These are phyloP conservation scores for Pyricularia pennisetigena DNA, from an alignment of 2,329 filamentous ascomycete species.

Conservation along the genomic window DNA sequence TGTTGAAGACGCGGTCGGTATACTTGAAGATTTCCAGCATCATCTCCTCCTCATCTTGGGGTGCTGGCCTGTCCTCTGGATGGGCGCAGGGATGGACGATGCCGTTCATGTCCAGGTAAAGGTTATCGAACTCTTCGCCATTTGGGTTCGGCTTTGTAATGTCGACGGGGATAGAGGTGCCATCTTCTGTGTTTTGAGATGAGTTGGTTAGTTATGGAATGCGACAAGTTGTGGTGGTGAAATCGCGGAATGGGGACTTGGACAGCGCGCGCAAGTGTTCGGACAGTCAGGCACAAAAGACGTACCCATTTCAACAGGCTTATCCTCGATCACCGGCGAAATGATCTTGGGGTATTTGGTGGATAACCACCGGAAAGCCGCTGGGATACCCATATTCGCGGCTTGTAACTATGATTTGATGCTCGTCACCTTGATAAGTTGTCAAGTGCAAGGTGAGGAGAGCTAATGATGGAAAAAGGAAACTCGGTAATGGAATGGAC, in stretches of 20 bases:
- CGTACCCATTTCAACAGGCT: conserved; percentile 55
- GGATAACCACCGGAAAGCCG: conserved; percentile 92
- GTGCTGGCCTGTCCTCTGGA: conserved; percentile 84
- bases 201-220: not conserved
- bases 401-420: not conserved
- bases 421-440: not conserved
- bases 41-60: conserved; percentile 96
- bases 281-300: not conserved
- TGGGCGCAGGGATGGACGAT: conserved; percentile 99
- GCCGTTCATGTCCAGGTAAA: conserved; percentile 99
- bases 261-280: not conserved
- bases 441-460: not conserved
- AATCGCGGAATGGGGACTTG: not conserved
- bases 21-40: conserved; percentile 98
- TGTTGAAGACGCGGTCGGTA: conserved; percentile 97
- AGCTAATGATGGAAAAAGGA: not conserved
- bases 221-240: not conserved
- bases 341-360: conserved; percentile 98
- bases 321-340: conserved; percentile 79
- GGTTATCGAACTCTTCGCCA: conserved; percentile 93
- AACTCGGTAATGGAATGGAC: not conserved
- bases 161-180: conserved; percentile 75
- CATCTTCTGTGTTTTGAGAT: conserved; percentile 44
- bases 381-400: conserved; percentile 76
- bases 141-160: conserved; percentile 83